phyloP scores from a whole-genome alignment of 345 rosid species.

The Noccaea bulbosa region DNA sequence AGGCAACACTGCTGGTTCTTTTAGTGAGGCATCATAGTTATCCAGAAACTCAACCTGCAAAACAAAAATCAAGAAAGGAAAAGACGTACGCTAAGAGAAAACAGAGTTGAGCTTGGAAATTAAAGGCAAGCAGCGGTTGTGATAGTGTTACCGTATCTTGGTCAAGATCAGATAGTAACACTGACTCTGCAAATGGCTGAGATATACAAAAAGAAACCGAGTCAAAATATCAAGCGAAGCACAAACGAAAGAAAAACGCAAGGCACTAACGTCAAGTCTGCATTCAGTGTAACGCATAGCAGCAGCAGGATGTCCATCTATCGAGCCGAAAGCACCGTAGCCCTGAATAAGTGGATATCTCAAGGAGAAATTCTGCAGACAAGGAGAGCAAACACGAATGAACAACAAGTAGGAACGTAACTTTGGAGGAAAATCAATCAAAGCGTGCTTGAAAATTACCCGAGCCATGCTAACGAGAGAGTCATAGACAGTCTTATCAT shows the following conservation, averaged over 20 bases:
- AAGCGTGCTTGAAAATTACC: slow-evolving; percentile 48
- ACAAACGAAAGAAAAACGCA: neutral
- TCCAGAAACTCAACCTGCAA: slow-evolving; percentile 91
- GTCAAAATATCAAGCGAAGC: neutral
- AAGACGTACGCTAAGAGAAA: slow-evolving; percentile 17
- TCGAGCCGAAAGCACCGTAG: slow-evolving; percentile 94
- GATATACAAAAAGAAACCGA: neutral
- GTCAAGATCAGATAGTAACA: slow-evolving; percentile 82
- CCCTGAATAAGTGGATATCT: slow-evolving; percentile 89
- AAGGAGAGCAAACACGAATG: slow-evolving; percentile 1
- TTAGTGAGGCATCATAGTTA: slow-evolving; percentile 89
- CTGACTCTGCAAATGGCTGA: slow-evolving; percentile 88
- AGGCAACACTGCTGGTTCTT: slow-evolving; percentile 89
- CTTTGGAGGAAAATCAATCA: neutral
- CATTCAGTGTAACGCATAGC: slow-evolving; percentile 99
- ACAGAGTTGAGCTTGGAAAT: neutral
- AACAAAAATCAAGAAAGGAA: slow-evolving; percentile 1
- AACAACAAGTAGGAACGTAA: neutral
- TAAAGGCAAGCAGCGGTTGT: neutral
- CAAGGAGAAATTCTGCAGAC: slow-evolving; percentile 75
- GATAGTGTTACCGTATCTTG: slow-evolving; percentile 64
- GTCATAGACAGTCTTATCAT: slow-evolving; percentile 79
- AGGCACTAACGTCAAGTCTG: slow-evolving; percentile 73
- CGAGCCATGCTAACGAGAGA: slow-evolving; percentile 97
- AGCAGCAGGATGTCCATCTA: slow-evolving; percentile 97